Evolutionary conservation across 1,284 basidiomycete genomes (phyloP), one percentile per base, ranked within the genome.

Genomic region (Cutaneotrichosporon cavernicola): DNA sequence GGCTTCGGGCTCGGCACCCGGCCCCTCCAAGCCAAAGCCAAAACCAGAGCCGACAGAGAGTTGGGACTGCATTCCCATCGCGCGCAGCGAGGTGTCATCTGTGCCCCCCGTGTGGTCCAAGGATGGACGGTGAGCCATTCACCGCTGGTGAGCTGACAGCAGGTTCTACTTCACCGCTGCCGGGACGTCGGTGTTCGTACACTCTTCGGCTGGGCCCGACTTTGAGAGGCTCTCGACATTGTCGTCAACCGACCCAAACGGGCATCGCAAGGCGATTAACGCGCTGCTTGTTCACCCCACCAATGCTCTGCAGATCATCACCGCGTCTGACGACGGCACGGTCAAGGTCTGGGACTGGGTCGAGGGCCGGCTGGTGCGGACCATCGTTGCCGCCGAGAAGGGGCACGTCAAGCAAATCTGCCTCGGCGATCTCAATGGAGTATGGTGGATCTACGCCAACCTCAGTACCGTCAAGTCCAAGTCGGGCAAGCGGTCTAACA

Each of bases 261-360:
- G 81, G 5, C 84, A 86, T 65, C 80, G 84, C 14, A 84, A 86
- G 71, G 75, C 83, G 26, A 85, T 97, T 71, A 93, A 93, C 7
- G 86, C 88, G 38, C 86, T 90, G 56, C 81, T 89, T 58, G 81
- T 98, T 63, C 91, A 89, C 76, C 92, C 96, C 4, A 85, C 88
- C 68, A 97, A 97, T 80, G 84, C 88, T 18, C 90, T 94, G 66
- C 96, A 98, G 78, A 82, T 98, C 63, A 86, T 97, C 70, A 93
- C 92, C 10, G 88, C 88, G 36, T 92, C 92, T 2, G 78, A 89
- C 60, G 90, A 95, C 72, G 96, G 95, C 13, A 86, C 85, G 31
- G 81, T 98, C 69, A 88, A 91, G 76, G 82, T 96, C 13, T 98
- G 96, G 96, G 93, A 98, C 81, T 96, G 91, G 77, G 82, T 96